Percentiles rank a stretch among this genome's conserved stretches.
Conservation (phyloP, 805 yeast species). For the Myxozyma neotropica region DNA sequence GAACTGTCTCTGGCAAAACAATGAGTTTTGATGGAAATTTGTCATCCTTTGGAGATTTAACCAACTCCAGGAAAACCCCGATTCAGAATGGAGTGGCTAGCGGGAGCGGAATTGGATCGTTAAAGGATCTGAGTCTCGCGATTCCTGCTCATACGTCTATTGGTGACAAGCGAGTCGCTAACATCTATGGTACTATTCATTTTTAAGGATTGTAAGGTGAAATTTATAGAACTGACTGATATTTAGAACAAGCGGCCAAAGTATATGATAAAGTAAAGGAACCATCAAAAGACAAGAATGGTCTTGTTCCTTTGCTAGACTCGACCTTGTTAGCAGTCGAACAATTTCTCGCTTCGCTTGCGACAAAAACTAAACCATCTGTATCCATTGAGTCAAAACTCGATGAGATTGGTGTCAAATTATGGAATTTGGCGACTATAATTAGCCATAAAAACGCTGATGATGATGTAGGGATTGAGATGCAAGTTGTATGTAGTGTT, state of each 20-base stretch:
- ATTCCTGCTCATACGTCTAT: neutral
- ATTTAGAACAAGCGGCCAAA: conserved; percentile 1
- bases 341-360: conserved; percentile 15
- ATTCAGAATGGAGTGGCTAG: neutral
- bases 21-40: neutral
- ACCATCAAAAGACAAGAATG: neutral
- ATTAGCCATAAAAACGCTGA: conserved; percentile 4
- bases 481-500: conserved; percentile 9
- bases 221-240: too few relatives aligned
- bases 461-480: neutral
- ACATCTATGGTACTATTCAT: neutral
- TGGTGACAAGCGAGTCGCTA: conserved; percentile 1
- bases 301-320: conserved; percentile 13
- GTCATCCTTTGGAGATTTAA: neutral
- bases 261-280: conserved; percentile 1
- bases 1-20: too few relatives aligned
- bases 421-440: conserved; percentile 26
- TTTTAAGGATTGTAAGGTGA: too few relatives aligned
- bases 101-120: neutral
- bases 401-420: conserved; percentile 10
- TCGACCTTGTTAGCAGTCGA: conserved; percentile 10
- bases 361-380: conserved; percentile 4
- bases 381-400: neutral
- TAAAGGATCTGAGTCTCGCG: neutral
- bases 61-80: neutral